Conservation (phyloP, 257 asterid species). For the Petrea volubilis region DNA sequence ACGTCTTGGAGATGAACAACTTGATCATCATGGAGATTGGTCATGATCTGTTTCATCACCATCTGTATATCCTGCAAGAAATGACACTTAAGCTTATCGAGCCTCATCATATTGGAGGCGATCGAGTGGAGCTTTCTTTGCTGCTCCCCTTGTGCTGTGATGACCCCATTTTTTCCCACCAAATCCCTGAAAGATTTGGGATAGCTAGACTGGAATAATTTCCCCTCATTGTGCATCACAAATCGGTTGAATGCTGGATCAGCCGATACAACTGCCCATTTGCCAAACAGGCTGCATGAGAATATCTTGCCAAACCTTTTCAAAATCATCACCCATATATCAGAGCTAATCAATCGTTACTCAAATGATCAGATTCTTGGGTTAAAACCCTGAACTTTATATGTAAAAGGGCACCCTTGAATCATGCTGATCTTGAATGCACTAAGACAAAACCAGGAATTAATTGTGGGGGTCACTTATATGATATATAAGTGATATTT, state of each 20-base stretch:
- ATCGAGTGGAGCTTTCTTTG: slow-evolving; percentile 80
- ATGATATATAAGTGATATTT: too few relatives aligned
- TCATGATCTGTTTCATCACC: slow-evolving; percentile 44
- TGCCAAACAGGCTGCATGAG: slow-evolving; percentile 73
- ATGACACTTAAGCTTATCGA: slow-evolving; percentile 72
- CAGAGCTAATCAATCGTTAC: background rate
- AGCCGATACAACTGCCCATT: slow-evolving; percentile 80
- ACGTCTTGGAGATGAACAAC: slow-evolving; percentile 71
- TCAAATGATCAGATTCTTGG: background rate
- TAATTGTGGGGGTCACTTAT: too few relatives aligned
- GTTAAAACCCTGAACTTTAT: too few relatives aligned
- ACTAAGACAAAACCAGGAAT: too few relatives aligned
- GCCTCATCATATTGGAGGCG: slow-evolving; percentile 84
- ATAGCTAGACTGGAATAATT: slow-evolving; percentile 77
- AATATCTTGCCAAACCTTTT: slow-evolving; percentile 79
- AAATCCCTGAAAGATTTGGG: slow-evolving; percentile 86
- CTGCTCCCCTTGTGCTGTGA: slow-evolving; percentile 77
- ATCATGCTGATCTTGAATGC: too few relatives aligned
- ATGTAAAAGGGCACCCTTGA: too few relatives aligned
- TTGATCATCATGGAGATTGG: slow-evolving; percentile 47
- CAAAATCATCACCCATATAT: background rate
- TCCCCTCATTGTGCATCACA: slow-evolving; percentile 86
- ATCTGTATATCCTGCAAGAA: slow-evolving; percentile 72
- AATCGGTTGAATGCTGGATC: slow-evolving; percentile 81
- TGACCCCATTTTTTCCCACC: slow-evolving; percentile 86